Conservation (phyloP, 495 filamentous ascomycete species). For the Penicillium canescens region DNA sequence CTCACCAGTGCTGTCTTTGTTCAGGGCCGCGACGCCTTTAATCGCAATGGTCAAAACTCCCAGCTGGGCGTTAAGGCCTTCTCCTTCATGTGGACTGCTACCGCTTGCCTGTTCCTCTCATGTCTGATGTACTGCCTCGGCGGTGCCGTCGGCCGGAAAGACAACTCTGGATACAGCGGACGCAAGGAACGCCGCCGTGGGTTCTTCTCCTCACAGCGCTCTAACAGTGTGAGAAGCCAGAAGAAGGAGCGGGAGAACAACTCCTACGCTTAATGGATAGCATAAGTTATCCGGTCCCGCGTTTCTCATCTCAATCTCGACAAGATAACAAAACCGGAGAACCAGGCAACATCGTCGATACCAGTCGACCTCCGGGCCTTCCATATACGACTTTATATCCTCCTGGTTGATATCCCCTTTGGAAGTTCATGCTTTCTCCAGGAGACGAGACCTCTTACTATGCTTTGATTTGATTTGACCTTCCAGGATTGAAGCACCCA, state of each 20-base stretch:
- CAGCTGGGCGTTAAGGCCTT: conserved; percentile 71
- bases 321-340: conserved; percentile 1
- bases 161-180: conserved; percentile 38
- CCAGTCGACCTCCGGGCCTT: background rate
- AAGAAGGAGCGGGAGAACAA: conserved; percentile 30
- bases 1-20: conserved; percentile 67
- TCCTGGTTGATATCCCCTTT: conserved; percentile 16
- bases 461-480: conserved; percentile 6
- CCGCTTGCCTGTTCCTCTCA: conserved; percentile 67
- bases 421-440: conserved; percentile 5
- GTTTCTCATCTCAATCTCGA: background rate
- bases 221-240: conserved; percentile 35
- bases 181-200: conserved; percentile 42
- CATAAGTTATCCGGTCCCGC: background rate
- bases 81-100: conserved; percentile 84
- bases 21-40: conserved; percentile 72
- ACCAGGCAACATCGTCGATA: background rate
- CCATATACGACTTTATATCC: conserved; percentile 10
- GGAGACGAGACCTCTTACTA: conserved; percentile 8
- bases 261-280: conserved; percentile 21
- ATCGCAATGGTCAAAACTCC: conserved; percentile 53
- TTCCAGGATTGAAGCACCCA: conserved; percentile 4
- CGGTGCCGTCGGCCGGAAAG: conserved; percentile 36
- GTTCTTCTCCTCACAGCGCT: conserved; percentile 43
- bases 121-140: conserved; percentile 69